Percentiles rank a stretch among this genome's conserved stretches.
Conservation (phyloP, 2,329 filamentous ascomycete species). For the Ambrosiella beaveri region DNA sequence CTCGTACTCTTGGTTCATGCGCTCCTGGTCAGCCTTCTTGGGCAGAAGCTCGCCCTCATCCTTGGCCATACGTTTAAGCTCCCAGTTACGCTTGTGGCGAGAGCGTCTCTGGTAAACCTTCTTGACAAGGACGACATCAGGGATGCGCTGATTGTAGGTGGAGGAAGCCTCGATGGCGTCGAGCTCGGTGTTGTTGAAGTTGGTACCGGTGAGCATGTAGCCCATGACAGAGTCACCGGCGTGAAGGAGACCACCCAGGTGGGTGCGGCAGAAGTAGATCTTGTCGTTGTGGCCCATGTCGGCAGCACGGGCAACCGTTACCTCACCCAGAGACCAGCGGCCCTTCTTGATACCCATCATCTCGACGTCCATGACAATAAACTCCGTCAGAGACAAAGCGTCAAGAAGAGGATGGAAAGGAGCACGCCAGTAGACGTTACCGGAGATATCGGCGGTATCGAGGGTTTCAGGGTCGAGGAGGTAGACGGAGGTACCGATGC, state of each 20-base stretch:
- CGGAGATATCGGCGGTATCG: conserved; percentile 71
- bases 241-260: conserved; percentile 71
- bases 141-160: conserved; percentile 61
- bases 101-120: conserved; percentile 87
- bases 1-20: conserved; percentile 86
- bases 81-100: conserved; percentile 70
- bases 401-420: conserved; percentile 77
- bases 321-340: conserved; percentile 70
- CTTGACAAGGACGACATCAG: conserved; percentile 91
- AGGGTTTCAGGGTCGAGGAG: conserved; percentile 81
- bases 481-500: conserved; percentile 78
- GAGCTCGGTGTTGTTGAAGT: conserved; percentile 80
- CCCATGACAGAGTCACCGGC: conserved; percentile 86
- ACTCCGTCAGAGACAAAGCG: conserved; percentile 71
- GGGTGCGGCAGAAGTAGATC: conserved; percentile 79
- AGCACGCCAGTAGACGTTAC: conserved; percentile 73
- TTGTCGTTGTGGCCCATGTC: conserved; percentile 76
- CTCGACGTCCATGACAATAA: conserved; percentile 90
- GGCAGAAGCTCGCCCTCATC: conserved; percentile 79
- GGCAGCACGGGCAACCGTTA: conserved; percentile 68
- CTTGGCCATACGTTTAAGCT: conserved; percentile 78
- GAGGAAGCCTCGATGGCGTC: conserved; percentile 66
- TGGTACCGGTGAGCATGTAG: conserved; percentile 76
- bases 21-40: conserved; percentile 73
- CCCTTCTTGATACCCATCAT: conserved; percentile 57